phyloP scores from a whole-genome alignment of 1,284 basidiomycete species.

The Tilletia horrida region DNA sequence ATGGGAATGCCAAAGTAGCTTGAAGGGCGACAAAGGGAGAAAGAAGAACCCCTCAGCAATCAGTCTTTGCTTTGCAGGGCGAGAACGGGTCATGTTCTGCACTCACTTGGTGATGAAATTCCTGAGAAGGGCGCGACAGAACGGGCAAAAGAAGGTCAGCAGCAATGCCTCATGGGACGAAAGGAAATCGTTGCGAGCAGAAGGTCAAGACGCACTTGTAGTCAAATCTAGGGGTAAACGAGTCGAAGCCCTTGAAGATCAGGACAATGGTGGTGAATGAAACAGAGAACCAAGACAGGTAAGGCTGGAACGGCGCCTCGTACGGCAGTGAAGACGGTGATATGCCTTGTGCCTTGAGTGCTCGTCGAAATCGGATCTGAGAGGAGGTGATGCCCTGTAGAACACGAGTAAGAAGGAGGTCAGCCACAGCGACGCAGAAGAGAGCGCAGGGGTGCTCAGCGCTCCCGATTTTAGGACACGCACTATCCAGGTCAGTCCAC shows the following conservation, averaged over 20 bases:
- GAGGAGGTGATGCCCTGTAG: constrained; percentile 65
- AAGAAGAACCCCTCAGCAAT: not conserved
- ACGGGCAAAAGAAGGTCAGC: constrained; percentile 41
- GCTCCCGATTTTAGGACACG: too few relatives aligned
- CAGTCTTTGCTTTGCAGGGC: constrained; percentile 26
- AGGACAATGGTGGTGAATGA: constrained; percentile 64
- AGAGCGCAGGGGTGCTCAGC: too few relatives aligned
- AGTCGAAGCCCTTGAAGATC: constrained; percentile 61
- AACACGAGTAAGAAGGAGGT: too few relatives aligned
- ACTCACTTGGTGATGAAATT: constrained; percentile 28
- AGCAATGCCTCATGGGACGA: constrained; percentile 19
- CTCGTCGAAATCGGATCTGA: constrained; percentile 74
- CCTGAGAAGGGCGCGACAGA: constrained; percentile 24
- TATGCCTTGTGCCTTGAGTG: constrained; percentile 71
- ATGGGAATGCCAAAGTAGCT: constrained; percentile 43
- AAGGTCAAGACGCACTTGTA: constrained; percentile 58
- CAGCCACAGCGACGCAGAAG: too few relatives aligned
- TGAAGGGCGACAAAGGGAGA: not conserved
- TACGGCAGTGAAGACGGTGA: constrained; percentile 66
- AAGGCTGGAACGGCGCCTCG: constrained; percentile 36
- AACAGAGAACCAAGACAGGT: constrained; percentile 63
- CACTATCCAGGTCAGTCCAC: constrained; percentile 60
- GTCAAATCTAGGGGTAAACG: constrained; percentile 72
- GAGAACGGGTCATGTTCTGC: constrained; percentile 61
- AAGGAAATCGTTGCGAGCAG: constrained; percentile 33